A percentile compares a stretch with the other conserved stretches of the same genome.
phyloP scores from a whole-genome alignment of 2,329 filamentous ascomycete genomes.

The Neopestalotiopsis sp. region DNA sequence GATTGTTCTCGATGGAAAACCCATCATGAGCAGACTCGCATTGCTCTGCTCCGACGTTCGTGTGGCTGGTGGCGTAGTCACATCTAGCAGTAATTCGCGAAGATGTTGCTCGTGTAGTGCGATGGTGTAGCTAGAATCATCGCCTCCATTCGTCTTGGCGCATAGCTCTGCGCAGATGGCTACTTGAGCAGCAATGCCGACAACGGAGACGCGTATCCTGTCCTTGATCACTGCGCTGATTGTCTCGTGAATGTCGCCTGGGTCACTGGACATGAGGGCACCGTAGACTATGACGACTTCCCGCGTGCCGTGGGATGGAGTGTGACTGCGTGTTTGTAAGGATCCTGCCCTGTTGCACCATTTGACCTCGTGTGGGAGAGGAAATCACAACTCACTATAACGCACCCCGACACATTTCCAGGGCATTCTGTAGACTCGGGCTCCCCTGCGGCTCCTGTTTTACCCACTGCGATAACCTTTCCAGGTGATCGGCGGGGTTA shows the following conservation, averaged over 20 bases:
- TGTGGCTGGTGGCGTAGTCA: constrained; percentile 88
- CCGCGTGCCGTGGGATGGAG: constrained; percentile 89
- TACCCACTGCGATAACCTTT: constrained; percentile 72
- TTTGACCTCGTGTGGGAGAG: constrained; percentile 5
- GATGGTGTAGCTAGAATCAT: constrained; percentile 78
- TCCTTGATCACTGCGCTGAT: constrained; percentile 80
- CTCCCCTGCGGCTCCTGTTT: constrained; percentile 74
- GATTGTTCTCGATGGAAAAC: constrained; percentile 87
- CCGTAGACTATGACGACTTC: constrained; percentile 94
- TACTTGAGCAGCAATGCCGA: constrained; percentile 89
- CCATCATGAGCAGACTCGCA: constrained; percentile 89
- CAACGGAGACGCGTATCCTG: constrained; percentile 84
- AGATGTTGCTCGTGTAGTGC: constrained; percentile 89
- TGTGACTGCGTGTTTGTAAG: constrained; percentile 63
- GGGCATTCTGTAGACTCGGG: constrained; percentile 87
- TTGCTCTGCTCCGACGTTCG: constrained; percentile 65
- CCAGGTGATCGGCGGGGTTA: constrained; percentile 87
- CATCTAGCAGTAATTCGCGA: constrained; percentile 83
- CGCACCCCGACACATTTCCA: constrained; percentile 92
- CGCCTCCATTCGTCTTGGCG: constrained; percentile 82
- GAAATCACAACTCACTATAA: constrained; percentile 68
- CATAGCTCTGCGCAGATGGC: constrained; percentile 92
- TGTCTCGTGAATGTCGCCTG: constrained; percentile 93
- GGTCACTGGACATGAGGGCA: constrained; percentile 87
- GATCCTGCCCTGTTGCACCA: neutral